These are phyloP conservation scores for Hypsizygus marmoreus DNA, from an alignment of 768 basidiomycete genomes.

Conservation along the genomic window DNA sequence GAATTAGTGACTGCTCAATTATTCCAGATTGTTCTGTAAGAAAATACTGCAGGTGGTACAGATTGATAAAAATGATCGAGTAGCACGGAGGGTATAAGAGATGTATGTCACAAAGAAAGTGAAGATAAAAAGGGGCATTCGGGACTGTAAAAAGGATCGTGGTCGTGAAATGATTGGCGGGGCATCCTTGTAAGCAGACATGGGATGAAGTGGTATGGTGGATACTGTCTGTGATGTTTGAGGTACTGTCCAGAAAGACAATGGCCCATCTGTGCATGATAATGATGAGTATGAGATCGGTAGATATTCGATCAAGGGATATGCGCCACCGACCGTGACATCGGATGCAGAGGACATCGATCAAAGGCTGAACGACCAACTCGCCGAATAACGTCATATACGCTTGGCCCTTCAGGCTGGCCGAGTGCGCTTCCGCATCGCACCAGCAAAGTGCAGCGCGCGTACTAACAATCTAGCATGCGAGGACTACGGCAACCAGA, in stretches of 20 bases:
- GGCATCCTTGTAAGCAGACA: slow-evolving; percentile 10
- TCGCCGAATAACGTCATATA: slow-evolving; percentile 11
- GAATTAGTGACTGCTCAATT: no score
- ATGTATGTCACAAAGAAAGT: slow-evolving; percentile 13
- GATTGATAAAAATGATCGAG: slow-evolving; percentile 23
- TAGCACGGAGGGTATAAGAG: slow-evolving; percentile 21
- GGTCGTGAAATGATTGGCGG: slow-evolving; percentile 22
- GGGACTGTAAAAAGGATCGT: slow-evolving; percentile 23
- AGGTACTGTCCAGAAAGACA: slow-evolving; percentile 14
- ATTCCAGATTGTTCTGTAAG: slow-evolving; percentile 12
- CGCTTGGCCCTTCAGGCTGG: slow-evolving; percentile 5
- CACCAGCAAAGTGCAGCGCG: neutral
- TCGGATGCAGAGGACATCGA: slow-evolving; percentile 9
- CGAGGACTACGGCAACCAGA: slow-evolving; percentile 55
- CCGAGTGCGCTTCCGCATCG: no score
- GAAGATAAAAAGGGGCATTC: slow-evolving; percentile 8
- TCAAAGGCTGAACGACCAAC: slow-evolving; percentile 7
- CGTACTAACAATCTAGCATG: slow-evolving; percentile 6
- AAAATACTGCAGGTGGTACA: slow-evolving; percentile 19
- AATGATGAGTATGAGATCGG: no score
- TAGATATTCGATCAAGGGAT: neutral
- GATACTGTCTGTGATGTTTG: slow-evolving; percentile 10
- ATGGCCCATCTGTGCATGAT: no score
- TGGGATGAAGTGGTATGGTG: slow-evolving; percentile 13
- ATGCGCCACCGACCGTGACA: slow-evolving; percentile 15